Evolutionary conservation across 495 filamentous ascomycete species (phyloP), one percentile per base, ranked within the genome.

Genomic region (Staphylotrichum longicolle): DNA sequence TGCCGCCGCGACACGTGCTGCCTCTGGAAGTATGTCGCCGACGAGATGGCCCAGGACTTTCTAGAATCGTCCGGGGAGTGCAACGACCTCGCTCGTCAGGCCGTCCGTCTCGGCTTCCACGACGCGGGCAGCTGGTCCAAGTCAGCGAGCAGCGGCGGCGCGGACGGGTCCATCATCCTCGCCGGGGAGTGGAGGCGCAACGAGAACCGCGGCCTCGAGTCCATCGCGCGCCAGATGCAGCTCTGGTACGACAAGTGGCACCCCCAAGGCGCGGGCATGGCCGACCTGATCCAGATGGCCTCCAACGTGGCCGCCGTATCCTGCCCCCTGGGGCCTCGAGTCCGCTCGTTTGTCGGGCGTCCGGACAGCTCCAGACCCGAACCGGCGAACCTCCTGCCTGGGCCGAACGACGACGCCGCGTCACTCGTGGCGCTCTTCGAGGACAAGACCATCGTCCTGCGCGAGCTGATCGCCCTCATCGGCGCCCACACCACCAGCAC

Each of bases 111-210:
- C 10, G 49, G 32, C 49, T 52, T 52, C 33, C 49, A 52, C 49
- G 49, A 52, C 49, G 49, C 49, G 9, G 49, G 49, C 32, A 52
- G 32, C 3, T 52, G 49, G 49, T 52, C 49, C 49, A 35, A 52
- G 49, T n/a, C 32, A 2, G 0, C 0, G 10, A 33, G 49, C 33
- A 32, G 49, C 49, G 49, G 49, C 32, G 49, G 49, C 49, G 49
- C 49, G 2, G 49, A 52, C 49, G 49, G 49, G 9, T 52, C 49
- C 32, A 8, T 52, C 4, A 15, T 52, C 11, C 49, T 52, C 10
- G 32, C 49, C 1, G 14, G 11, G 0, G 49, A 52, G 32, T 9
- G 32, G 12, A 6, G 2, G 12, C 32, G 49, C 3, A 3, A 32
- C 11, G 49, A 52, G 32, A 52, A 52, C 33, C 32, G 33, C 11